These are phyloP conservation scores for Acanthamoeba lenticulata DNA, from an alignment of 208 protist genomes.

Conservation along the genomic window DNA sequence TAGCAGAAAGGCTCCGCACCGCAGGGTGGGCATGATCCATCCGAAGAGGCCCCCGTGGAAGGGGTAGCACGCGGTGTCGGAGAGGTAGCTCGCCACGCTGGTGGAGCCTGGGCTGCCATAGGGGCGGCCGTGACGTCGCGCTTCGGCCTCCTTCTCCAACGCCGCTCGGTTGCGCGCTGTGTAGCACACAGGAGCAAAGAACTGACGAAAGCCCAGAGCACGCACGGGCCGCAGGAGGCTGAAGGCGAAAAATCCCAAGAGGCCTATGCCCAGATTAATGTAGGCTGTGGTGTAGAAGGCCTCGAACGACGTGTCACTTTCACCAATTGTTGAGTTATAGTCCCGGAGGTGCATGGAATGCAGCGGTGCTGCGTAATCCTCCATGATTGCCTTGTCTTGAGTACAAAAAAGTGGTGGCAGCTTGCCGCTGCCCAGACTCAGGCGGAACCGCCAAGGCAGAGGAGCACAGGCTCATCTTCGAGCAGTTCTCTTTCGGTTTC, in stretches of 20 bases:
- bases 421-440: too few relatives aligned
- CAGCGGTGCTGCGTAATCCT: too few relatives aligned
- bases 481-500: too few relatives aligned
- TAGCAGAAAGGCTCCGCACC: not conserved
- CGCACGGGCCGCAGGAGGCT: not conserved
- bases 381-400: too few relatives aligned
- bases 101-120: not conserved
- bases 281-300: not conserved
- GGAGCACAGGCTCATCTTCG: too few relatives aligned
- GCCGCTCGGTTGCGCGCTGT: not conserved
- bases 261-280: not conserved
- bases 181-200: conserved; percentile 47
- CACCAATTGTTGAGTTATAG: not conserved
- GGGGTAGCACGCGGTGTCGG: conserved; percentile 15
- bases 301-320: not conserved
- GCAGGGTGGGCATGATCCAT: not conserved
- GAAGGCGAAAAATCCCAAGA: not conserved
- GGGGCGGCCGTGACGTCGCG: not conserved
- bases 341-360: not conserved
- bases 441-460: too few relatives aligned
- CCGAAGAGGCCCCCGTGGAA: conserved; percentile 22
- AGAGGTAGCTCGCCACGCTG: not conserved
- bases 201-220: not conserved
- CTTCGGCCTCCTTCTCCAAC: not conserved
- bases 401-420: too few relatives aligned